Evolutionary conservation across 108 stramenopile genomes (phyloP).

Genomic region (Hondaea fermentalgiana): DNA sequence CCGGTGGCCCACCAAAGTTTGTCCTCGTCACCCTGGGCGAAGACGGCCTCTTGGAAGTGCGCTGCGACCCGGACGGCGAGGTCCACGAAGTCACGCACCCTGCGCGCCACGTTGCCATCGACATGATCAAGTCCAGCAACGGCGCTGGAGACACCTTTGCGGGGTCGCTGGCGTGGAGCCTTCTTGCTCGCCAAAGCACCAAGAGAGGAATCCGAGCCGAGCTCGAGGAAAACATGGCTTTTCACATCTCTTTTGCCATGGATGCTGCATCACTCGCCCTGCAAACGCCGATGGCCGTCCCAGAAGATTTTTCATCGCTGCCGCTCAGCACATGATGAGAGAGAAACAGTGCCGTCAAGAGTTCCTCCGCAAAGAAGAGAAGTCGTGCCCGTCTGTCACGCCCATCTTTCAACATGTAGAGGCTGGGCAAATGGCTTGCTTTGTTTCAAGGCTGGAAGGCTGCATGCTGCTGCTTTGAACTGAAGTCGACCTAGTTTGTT

Average conservation of each 20-base stretch:
- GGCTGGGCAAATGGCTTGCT: too few relatives aligned
- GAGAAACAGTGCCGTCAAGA: too few relatives aligned
- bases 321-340: too few relatives aligned
- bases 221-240: not conserved
- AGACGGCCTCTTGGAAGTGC: not conserved
- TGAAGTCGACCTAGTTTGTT: too few relatives aligned
- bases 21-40: not conserved
- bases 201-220: not conserved
- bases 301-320: not conserved
- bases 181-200: not conserved
- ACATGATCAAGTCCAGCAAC: not conserved
- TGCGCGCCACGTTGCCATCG: not conserved
- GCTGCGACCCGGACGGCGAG: not conserved
- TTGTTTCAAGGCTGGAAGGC: too few relatives aligned
- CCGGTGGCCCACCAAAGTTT: not conserved
- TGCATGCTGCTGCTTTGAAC: too few relatives aligned
- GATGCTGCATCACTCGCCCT: not conserved
- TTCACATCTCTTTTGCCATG: not conserved
- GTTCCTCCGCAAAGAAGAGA: too few relatives aligned
- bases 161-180: not conserved
- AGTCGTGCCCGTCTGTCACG: too few relatives aligned
- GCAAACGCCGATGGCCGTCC: not conserved
- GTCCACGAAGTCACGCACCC: not conserved
- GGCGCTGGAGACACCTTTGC: slow-evolving; percentile 16
- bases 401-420: too few relatives aligned